phyloP scores from a whole-genome alignment of 1,284 basidiomycete species.

The Spongispora temasekensis region DNA sequence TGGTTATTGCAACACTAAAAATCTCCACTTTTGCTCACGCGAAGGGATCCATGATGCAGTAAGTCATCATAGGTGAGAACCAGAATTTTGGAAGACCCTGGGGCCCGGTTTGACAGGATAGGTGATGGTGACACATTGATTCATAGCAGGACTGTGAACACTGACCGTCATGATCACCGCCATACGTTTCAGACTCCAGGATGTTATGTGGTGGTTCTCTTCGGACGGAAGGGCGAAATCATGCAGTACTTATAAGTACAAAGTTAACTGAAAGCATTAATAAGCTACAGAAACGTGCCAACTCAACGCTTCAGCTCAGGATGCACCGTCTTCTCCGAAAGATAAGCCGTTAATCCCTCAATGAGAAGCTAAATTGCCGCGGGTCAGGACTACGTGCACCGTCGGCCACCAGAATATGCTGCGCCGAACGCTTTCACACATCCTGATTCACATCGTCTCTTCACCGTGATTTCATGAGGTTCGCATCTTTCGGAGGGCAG shows the following conservation, averaged over 20 bases:
- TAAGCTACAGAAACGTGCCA: neutral
- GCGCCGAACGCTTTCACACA: slow-evolving; percentile 9
- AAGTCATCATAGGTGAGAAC: slow-evolving; percentile 5
- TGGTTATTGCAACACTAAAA: no score
- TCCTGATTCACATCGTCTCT: slow-evolving; percentile 12
- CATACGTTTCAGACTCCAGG: no score
- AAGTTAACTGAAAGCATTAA: no score
- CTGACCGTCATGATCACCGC: slow-evolving; percentile 4
- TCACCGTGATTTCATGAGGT: slow-evolving; percentile 14
- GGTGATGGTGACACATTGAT: slow-evolving; percentile 6
- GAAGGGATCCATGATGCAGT: slow-evolving; percentile 2
- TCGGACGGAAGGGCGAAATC: no score
- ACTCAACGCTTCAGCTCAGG: neutral
- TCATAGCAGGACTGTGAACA: slow-evolving; percentile 3
- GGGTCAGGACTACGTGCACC: slow-evolving; percentile 3
- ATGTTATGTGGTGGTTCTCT: no score
- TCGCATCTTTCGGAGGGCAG: slow-evolving; percentile 19
- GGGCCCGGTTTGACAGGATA: slow-evolving; percentile 1
- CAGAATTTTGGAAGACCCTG: slow-evolving; percentile 13
- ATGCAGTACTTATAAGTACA: no score
- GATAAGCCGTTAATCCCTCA: slow-evolving; percentile 14
- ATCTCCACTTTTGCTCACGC: slow-evolving; percentile 3
- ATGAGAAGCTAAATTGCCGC: slow-evolving; percentile 21
- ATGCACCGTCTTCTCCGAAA: slow-evolving; percentile 17
- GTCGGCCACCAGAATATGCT: neutral